These are phyloP conservation scores for Termitomyces sp. DNA, from an alignment of 768 basidiomycete genomes.

Conservation along the genomic window DNA sequence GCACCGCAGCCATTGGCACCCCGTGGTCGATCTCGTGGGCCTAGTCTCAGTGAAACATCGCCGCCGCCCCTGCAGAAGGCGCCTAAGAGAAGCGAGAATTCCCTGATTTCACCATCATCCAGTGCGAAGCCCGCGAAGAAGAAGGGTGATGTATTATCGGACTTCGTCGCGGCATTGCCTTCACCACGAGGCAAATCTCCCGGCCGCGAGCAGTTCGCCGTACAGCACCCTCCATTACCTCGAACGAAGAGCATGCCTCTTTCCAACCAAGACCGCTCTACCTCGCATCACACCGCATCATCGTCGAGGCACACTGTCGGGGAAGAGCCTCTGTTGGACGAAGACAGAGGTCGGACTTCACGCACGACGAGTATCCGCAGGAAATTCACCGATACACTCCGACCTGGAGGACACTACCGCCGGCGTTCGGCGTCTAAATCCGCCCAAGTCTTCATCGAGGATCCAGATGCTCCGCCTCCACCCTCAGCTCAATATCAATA, in stretches of 20 bases:
- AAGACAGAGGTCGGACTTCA: conserved; percentile 21
- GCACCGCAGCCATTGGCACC: conserved; percentile 22
- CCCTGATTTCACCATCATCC: conserved; percentile 1
- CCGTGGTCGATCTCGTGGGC: conserved; percentile 19
- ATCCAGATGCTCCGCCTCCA: conserved; percentile 12
- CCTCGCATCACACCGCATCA: conserved; percentile 14
- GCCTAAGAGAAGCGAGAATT: conserved; percentile 6
- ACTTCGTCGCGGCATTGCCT: conserved; percentile 9
- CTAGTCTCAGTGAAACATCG: conserved; percentile 15
- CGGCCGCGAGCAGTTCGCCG: background rate
- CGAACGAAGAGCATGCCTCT: conserved; percentile 51
- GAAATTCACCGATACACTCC: conserved; percentile 20
- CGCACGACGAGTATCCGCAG: conserved; percentile 22
- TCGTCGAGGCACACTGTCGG: conserved; percentile 15
- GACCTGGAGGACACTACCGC: conserved; percentile 11
- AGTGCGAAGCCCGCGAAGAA: conserved; percentile 12
- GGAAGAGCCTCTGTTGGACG: conserved; percentile 14
- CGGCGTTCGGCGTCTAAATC: conserved; percentile 15
- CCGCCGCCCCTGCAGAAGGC: conserved; percentile 14
- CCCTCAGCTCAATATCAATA: conserved; percentile 11
- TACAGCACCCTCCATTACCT: conserved; percentile 16
- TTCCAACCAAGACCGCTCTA: conserved; percentile 12
- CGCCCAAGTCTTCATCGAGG: conserved; percentile 22
- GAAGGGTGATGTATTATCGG: conserved; percentile 12
- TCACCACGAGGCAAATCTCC: conserved; percentile 5